phyloP scores from a whole-genome alignment of 2,329 filamentous ascomycete species.

The Ceratocystis huliohia region DNA sequence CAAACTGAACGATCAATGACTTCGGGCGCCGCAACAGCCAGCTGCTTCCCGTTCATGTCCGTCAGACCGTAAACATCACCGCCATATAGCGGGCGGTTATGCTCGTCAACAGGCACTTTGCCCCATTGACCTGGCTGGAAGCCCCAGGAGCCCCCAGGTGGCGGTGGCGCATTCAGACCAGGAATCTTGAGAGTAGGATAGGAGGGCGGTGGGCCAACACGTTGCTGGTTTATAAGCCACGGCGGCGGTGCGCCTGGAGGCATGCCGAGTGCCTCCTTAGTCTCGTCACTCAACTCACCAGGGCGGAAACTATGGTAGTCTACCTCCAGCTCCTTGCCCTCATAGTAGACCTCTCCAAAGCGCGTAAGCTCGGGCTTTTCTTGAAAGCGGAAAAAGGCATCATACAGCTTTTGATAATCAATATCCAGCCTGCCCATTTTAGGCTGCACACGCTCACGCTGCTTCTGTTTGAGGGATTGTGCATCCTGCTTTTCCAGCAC shows the following conservation, averaged over 20 bases:
- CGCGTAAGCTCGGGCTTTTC: slow-evolving; percentile 88
- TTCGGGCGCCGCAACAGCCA: slow-evolving; percentile 46
- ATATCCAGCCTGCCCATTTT: slow-evolving; percentile 98
- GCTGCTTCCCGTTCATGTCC: slow-evolving; percentile 30
- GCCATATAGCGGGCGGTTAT: slow-evolving; percentile 80
- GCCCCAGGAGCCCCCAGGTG: slow-evolving; percentile 80
- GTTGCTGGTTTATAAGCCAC: slow-evolving; percentile 95
- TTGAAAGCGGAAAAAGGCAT: slow-evolving; percentile 96
- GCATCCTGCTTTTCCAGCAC: slow-evolving; percentile 92
- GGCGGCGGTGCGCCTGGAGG: slow-evolving; percentile 84
- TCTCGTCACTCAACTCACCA: slow-evolving; percentile 75
- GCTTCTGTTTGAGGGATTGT: slow-evolving; percentile 84
- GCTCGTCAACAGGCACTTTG: slow-evolving; percentile 88
- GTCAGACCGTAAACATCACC: slow-evolving; percentile 85
- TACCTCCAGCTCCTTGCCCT: slow-evolving; percentile 96
- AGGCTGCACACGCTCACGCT: slow-evolving; percentile 81
- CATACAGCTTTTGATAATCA: slow-evolving; percentile 95
- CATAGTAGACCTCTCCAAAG: slow-evolving; percentile 98
- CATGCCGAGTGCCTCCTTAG: slow-evolving; percentile 89
- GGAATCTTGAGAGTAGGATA: slow-evolving; percentile 94
- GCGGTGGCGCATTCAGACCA: slow-evolving; percentile 84
- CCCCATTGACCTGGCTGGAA: slow-evolving; percentile 93
- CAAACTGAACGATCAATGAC: slow-evolving; percentile 77
- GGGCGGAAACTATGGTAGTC: slow-evolving; percentile 82
- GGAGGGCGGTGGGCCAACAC: slow-evolving; percentile 81